Base-by-base conservation (phyloP, 2,329 filamentous ascomycete species). In the Pseudopithomyces chartarum region DNA sequence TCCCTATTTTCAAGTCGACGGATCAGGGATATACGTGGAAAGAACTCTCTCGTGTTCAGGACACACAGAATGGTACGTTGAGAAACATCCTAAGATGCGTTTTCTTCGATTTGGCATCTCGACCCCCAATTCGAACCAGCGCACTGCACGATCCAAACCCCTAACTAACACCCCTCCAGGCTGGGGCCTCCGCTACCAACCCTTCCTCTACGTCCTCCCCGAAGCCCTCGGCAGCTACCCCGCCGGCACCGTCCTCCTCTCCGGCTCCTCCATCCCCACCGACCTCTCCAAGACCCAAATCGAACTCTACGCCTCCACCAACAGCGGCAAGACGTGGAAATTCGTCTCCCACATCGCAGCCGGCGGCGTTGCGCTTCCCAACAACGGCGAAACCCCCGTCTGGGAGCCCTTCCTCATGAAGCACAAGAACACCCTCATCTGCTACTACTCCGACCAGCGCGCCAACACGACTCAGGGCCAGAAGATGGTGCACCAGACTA, bases 371-470 rank as follows among this genome's bases (percentile, higher is more conserved):
- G 87, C 87, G 2, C 65, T 78, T 0, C 84, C 87, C 2, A 81
- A 85, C 66, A 89, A 91, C 65, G 88, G 86, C 1, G 71, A 86
- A 36, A 88, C 86, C 0, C 87, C 88, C 0, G 85, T 91, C 19
- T 91, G 89, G 89, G 89, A 91, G 71, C 89, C 89, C 0, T 90
- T 88, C 71, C 74, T 91, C 40, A 81, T 82, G 69, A 78, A 82
- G 43, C 81, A 87, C 69, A 75, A 88, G 54, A 80, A 84, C 52
- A 78, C 84, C 50, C 75, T 91, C 17, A 81, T 90, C 34, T 78
- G 82, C 64, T 91, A 89, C 79, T 91, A 90, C 77, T 87, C 87
- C 1, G 89, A 91, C 71, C 89, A 91, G 69, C 83, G 88, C 34
- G 87, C 87, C 59, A 81, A 86, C 60, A 58, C 69, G 1, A 77